Evolutionary conservation across 2,329 filamentous ascomycete genomes (phyloP), one percentile per base, ranked within the genome.

Genomic region (Hymenoscyphus scutula): DNA sequence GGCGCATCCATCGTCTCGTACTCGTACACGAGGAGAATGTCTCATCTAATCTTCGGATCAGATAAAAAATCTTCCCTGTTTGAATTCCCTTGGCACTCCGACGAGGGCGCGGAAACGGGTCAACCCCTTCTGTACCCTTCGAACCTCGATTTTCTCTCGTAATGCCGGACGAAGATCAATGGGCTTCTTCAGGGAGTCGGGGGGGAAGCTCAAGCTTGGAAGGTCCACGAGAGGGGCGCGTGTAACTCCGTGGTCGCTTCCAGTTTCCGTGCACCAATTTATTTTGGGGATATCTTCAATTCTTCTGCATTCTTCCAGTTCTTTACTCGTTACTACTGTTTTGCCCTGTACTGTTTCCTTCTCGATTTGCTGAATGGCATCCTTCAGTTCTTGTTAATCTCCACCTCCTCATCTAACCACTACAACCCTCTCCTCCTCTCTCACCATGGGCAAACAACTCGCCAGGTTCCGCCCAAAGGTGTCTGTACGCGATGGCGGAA

Each of bases 371-470:
- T 45, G 15, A 45, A 17, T 17, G 3, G 4, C 15, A 19, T 45
- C 15, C 38, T 17, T 5, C 11, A 17, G 38, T 15, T 5, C 5
- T 19, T 19, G 38, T 17, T 45, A 45, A 15, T 45, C 5, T 45
- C 38, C n/a, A 17, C 38, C 38, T 45, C 19, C 15, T 19, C 38
- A 13, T 13, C 38, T 45, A 13, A 17, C 3, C 38, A 45, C 15
- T 19, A 5, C 38, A 15, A 5, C 38, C 11, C 11, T 13, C 38
- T 17, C n/a, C n/a, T n/a, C n/a, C n/a, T 19, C 11, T 5, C 38
- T 45, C 38, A 13, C 54, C 54, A 56, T 56, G 54, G 32, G 54
- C 54, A 56, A 34, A 17, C 54, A 56, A 30, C 32, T 38, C 11
- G 54, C 30, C 5, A n/a, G 19, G 23, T 11, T 38, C 17, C 29